phyloP scores from a whole-genome alignment of 2,329 filamentous ascomycete species.

The Domatiomyces catenatus region DNA sequence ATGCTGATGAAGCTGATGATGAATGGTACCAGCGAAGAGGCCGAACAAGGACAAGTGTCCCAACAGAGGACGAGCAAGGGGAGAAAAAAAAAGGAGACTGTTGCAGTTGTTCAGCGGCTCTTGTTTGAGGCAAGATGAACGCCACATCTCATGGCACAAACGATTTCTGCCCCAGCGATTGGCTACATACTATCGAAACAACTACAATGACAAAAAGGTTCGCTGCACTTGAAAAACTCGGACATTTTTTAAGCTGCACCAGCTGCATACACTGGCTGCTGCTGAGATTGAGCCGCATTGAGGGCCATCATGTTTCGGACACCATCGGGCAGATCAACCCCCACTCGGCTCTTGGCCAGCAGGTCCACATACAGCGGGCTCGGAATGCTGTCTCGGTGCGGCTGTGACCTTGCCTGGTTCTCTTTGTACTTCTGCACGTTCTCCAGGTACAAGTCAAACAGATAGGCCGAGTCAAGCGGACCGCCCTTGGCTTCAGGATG shows the following conservation, averaged over 20 bases:
- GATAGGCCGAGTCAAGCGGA: slow-evolving; percentile 84
- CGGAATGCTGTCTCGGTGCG: slow-evolving; percentile 69
- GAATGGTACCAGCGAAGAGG: not conserved
- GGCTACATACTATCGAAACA: too few relatives aligned
- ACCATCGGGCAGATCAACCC: slow-evolving; percentile 57
- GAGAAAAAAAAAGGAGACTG: not conserved
- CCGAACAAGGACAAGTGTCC: not conserved
- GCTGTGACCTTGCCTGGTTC: slow-evolving; percentile 53
- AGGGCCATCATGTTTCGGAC: slow-evolving; percentile 26
- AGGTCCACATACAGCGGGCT: slow-evolving; percentile 80
- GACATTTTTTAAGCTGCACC: slow-evolving; percentile 12
- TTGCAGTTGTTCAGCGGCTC: not conserved
- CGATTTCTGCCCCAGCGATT: not conserved
- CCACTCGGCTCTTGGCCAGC: slow-evolving; percentile 84
- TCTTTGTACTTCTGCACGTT: slow-evolving; percentile 82
- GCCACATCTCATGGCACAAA: not conserved
- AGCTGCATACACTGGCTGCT: slow-evolving; percentile 14
- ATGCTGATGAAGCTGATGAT: too few relatives aligned
- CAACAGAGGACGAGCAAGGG: not conserved
- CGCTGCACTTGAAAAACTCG: not conserved
- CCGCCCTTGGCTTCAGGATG: slow-evolving; percentile 97
- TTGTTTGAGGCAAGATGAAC: not conserved
- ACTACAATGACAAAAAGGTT: not conserved
- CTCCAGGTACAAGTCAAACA: slow-evolving; percentile 93
- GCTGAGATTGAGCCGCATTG: slow-evolving; percentile 5